Conservation (phyloP, 352 stramenopile species). For the Phytophthora tentaculata region DNA sequence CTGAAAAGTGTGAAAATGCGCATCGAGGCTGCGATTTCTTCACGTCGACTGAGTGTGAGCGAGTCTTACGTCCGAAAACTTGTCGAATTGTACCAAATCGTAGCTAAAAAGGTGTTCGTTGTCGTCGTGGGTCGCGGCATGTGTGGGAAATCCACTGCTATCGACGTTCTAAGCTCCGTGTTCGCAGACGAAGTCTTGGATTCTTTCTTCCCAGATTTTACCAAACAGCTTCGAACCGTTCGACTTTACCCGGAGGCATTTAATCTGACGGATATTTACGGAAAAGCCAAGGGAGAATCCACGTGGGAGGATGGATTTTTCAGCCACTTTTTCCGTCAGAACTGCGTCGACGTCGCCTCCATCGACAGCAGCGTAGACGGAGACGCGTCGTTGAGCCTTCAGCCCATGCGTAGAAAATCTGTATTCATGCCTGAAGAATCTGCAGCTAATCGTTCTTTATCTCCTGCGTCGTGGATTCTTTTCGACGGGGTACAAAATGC, state of each 20-base stretch:
- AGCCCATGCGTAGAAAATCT: constrained; percentile 10
- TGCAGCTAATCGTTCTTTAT: constrained; percentile 13
- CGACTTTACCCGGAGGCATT: constrained; percentile 59
- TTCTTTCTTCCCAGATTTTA: neutral
- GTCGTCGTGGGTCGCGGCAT: constrained; percentile 56
- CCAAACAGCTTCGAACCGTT: constrained; percentile 33
- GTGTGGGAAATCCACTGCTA: constrained; percentile 67
- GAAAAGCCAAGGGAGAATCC: constrained; percentile 49
- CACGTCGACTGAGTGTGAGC: constrained; percentile 36
- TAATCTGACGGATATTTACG: constrained; percentile 54
- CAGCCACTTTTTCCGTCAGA: constrained; percentile 60
- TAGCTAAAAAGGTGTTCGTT: constrained; percentile 42
- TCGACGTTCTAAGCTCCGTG: constrained; percentile 48
- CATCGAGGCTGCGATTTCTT: constrained; percentile 34
- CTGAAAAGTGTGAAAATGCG: constrained; percentile 39
- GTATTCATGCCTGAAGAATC: neutral
- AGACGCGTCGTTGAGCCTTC: neutral
- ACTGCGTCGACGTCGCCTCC: constrained; percentile 35
- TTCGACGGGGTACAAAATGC: constrained; percentile 53
- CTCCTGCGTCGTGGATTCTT: constrained; percentile 61
- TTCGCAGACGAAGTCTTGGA: constrained; percentile 17
- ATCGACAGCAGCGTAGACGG: constrained; percentile 13
- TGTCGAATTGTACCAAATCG: constrained; percentile 63
- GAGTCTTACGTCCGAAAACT: constrained; percentile 65
- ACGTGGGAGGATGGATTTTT: constrained; percentile 70